phyloP scores from a whole-genome alignment of 2,329 filamentous ascomycete species.

The Trichoderma breve region DNA sequence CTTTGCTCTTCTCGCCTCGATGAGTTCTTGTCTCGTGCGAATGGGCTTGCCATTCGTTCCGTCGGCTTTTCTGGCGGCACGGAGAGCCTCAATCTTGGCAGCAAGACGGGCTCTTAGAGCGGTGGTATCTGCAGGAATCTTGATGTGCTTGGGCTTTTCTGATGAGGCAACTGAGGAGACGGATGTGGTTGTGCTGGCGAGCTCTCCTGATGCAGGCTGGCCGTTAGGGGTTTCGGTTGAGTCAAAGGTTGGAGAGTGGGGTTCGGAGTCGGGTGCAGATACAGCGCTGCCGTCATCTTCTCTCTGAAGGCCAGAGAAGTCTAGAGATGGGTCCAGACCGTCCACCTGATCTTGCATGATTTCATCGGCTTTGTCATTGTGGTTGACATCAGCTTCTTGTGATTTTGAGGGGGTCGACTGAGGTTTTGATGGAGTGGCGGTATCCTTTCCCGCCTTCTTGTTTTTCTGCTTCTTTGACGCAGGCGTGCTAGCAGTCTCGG shows the following conservation, averaged over 20 bases:
- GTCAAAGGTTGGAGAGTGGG: slow-evolving; percentile 57
- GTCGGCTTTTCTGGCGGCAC: slow-evolving; percentile 83
- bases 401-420: slow-evolving; percentile 20
- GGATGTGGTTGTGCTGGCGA: slow-evolving; percentile 63
- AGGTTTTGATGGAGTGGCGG: slow-evolving; percentile 24
- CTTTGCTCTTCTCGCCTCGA: slow-evolving; percentile 84
- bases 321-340: slow-evolving; percentile 25
- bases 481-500: slow-evolving; percentile 24
- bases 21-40: slow-evolving; percentile 83
- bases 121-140: slow-evolving; percentile 68
- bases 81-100: slow-evolving; percentile 79
- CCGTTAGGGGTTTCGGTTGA: slow-evolving; percentile 42
- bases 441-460: slow-evolving; percentile 24
- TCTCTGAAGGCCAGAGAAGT: slow-evolving; percentile 33
- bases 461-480: slow-evolving; percentile 31
- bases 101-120: slow-evolving; percentile 75
- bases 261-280: slow-evolving; percentile 53
- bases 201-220: slow-evolving; percentile 41
- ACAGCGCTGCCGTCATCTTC: slow-evolving; percentile 46
- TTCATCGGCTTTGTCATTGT: not conserved
- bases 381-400: slow-evolving; percentile 13
- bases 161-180: slow-evolving; percentile 63
- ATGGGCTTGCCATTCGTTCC: slow-evolving; percentile 74
- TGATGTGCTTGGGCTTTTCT: slow-evolving; percentile 63
- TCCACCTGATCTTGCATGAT: not conserved